Base-by-base conservation (phyloP, 2,329 filamentous ascomycete genomes). In the Madurella fahalii region DNA sequence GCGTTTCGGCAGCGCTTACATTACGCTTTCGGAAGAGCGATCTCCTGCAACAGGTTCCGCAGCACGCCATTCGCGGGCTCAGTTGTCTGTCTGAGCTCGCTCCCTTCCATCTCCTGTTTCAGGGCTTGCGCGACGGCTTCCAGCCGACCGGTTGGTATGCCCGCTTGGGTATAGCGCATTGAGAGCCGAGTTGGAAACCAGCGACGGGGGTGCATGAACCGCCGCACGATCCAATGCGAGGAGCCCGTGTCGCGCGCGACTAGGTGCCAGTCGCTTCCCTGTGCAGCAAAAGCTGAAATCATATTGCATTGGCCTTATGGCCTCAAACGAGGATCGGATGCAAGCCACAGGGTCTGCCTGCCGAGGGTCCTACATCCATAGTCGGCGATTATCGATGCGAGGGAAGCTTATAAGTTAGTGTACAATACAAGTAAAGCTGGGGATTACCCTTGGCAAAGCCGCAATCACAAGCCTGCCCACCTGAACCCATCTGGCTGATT, bases 221-320 rank as follows among this genome's bases (percentile, higher is more conserved):
- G 53, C 45, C 50, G 56, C 54, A 40, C 53, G 42, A 55, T 55
- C 61, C 59, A 64, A 64, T 64, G 58, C 52, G 40, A 42, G 46
- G 34, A 17, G 41, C 31, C 53, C 40, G 25, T 42, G 47, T 61
- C 50, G 61, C 61, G 58, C 62, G 59, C 62, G 59, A 57, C 52
- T 58, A 52, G 13, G 34, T 12, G 34, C 13, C 13, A 37, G 9
- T 37, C 11, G 34, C 11, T 37, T 37, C 34, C 34, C 34, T 15
- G 34, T 11, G 34, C 34, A 37, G 34, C 34, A 12, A 25, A 12
- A 25, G 25, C 25, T 25, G 25, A 25, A 25, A 25, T 25, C 25
- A 25, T 25, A 25, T 25, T 25, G 25, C 25, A 25, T 25, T 4
- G 25, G 7, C 25, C 3, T 25, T 25, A 25, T 7, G 25, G 25